Conservation (phyloP, 495 filamentous ascomycete species). For the Hypoxylon cercidicola region DNA sequence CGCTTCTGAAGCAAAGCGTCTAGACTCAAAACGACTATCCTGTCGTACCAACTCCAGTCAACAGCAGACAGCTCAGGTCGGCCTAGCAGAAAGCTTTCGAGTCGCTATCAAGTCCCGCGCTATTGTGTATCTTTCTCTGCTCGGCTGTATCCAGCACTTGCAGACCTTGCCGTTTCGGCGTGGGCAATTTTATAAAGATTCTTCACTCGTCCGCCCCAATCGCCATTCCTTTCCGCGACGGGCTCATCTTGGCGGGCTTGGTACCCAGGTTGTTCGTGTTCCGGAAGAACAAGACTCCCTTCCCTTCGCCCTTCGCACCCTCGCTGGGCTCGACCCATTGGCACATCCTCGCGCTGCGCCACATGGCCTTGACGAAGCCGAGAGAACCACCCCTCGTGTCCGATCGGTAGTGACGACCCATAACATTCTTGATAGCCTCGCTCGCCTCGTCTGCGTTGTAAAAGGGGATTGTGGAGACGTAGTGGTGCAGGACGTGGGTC, state of each 20-base stretch:
- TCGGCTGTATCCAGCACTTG: slow-evolving; percentile 14
- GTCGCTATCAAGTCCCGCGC: background rate
- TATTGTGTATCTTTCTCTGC: slow-evolving; percentile 1
- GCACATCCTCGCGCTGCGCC: slow-evolving; percentile 72
- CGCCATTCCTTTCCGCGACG: slow-evolving; percentile 21
- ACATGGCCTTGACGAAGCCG: slow-evolving; percentile 72
- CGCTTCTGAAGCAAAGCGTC: background rate
- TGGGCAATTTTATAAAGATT: background rate
- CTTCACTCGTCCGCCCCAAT: slow-evolving; percentile 17
- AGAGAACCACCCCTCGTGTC: slow-evolving; percentile 70
- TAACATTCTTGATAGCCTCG: slow-evolving; percentile 82
- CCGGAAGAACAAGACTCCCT: slow-evolving; percentile 75
- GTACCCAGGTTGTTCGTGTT: slow-evolving; percentile 81
- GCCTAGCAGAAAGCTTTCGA: background rate
- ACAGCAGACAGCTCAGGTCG: background rate
- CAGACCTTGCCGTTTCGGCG: background rate
- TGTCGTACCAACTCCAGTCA: slow-evolving; percentile 3
- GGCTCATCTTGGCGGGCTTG: slow-evolving; percentile 64
- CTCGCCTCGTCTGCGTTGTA: slow-evolving; percentile 91
- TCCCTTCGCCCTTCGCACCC: slow-evolving; percentile 70
- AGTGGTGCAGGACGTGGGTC: slow-evolving; percentile 91
- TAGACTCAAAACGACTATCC: background rate
- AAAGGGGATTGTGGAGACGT: slow-evolving; percentile 86
- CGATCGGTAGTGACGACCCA: slow-evolving; percentile 83
- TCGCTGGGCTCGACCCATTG: slow-evolving; percentile 79